phyloP scores from a whole-genome alignment of 306 rosid genomes.

The Quercus variabilis region DNA sequence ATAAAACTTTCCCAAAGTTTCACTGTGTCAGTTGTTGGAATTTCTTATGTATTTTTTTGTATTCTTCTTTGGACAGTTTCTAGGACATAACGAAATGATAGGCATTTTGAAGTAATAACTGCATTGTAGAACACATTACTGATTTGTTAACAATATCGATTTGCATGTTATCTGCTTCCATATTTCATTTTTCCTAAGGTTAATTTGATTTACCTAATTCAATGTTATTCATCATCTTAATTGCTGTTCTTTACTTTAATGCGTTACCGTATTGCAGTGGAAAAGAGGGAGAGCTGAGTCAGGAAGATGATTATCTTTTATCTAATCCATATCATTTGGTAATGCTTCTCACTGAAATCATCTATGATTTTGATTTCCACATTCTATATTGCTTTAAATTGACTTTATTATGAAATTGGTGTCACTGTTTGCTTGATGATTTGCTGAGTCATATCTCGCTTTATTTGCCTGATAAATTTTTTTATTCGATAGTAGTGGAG shows the following conservation, averaged over 20 bases:
- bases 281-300: constrained; percentile 80
- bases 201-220: constrained; percentile 7
- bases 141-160: background rate
- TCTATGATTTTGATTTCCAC: constrained; percentile 4
- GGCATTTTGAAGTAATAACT: background rate
- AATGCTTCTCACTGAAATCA: constrained; percentile 21
- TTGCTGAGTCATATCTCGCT: background rate
- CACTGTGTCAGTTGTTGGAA: background rate
- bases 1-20: background rate
- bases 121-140: background rate
- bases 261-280: constrained; percentile 52
- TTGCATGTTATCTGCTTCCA: background rate
- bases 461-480: background rate
- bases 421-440: background rate
- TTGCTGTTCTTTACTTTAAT: background rate
- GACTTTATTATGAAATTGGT: constrained; percentile 3
- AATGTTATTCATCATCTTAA: constrained; percentile 8
- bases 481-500: background rate
- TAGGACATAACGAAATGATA: background rate
- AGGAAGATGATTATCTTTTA: constrained; percentile 78
- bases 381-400: constrained; percentile 4
- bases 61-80: background rate
- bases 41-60: background rate
- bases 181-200: background rate
- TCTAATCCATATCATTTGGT: constrained; percentile 98